Conservation (phyloP, 805 yeast genomes). For the Myxozyma kluyveri region DNA sequence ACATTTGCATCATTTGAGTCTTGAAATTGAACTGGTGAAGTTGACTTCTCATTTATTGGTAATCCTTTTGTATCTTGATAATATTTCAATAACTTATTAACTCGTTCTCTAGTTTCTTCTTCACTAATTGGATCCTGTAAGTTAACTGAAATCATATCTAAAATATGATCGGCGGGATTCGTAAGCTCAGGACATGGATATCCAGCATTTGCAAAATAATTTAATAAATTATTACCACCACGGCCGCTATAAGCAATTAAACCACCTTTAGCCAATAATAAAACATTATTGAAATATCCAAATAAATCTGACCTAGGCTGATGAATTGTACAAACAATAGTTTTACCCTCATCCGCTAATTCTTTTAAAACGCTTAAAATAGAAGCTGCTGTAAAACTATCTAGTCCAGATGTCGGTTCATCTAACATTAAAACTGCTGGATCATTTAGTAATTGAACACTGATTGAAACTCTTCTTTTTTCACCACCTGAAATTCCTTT, state of each 20-base stretch:
- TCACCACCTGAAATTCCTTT: slow-evolving; percentile 79
- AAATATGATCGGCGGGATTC: slow-evolving; percentile 70
- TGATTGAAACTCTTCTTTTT: slow-evolving; percentile 78
- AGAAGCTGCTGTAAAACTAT: slow-evolving; percentile 70
- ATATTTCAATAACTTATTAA: slow-evolving; percentile 39
- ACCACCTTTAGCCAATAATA: slow-evolving; percentile 73
- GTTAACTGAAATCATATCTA: slow-evolving; percentile 66
- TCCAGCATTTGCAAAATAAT: slow-evolving; percentile 51
- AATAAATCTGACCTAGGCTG: slow-evolving; percentile 75
- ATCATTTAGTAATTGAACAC: slow-evolving; percentile 68
- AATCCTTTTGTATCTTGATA: background rate
- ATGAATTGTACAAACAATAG: slow-evolving; percentile 75
- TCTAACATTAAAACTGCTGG: slow-evolving; percentile 73
- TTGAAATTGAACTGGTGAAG: background rate
- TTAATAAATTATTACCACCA: slow-evolving; percentile 51
- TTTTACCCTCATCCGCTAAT: slow-evolving; percentile 57
- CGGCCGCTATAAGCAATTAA: slow-evolving; percentile 50
- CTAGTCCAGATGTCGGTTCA: slow-evolving; percentile 89
- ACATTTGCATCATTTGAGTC: background rate
- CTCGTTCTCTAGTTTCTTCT: slow-evolving; percentile 42
- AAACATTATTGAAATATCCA: slow-evolving; percentile 63
- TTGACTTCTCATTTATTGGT: background rate
- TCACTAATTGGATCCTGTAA: slow-evolving; percentile 48
- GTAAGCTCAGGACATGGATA: slow-evolving; percentile 57
- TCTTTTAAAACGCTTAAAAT: slow-evolving; percentile 59